These are phyloP conservation scores for Colletotrichum godetiae DNA, from an alignment of 2,329 filamentous ascomycete species.

Conservation along the genomic window DNA sequence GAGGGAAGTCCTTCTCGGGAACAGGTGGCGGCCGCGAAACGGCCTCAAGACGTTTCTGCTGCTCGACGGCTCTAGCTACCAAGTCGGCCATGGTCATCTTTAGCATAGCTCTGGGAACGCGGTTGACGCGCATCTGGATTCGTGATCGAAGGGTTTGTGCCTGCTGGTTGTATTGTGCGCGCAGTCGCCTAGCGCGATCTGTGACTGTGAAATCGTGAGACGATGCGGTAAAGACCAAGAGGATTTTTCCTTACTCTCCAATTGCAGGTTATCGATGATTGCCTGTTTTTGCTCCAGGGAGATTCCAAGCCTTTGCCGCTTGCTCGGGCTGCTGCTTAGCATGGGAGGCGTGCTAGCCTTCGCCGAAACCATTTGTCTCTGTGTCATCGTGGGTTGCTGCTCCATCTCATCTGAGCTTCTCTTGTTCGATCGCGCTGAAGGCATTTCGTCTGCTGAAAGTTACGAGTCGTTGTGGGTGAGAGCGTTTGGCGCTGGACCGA, in stretches of 20 bases:
- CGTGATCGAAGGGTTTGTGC: slow-evolving; percentile 86
- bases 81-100: slow-evolving; percentile 87
- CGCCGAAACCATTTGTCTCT: slow-evolving; percentile 42
- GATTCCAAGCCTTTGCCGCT: slow-evolving; percentile 70
- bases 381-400: slow-evolving; percentile 38
- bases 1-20: slow-evolving; percentile 60
- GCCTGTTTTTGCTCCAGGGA: slow-evolving; percentile 83
- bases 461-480: slow-evolving; percentile 39
- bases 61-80: slow-evolving; percentile 61
- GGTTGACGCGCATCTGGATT: slow-evolving; percentile 92
- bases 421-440: slow-evolving; percentile 55
- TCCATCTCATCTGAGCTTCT: slow-evolving; percentile 41
- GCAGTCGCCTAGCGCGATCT: slow-evolving; percentile 86
- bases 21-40: slow-evolving; percentile 56
- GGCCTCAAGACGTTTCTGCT: slow-evolving; percentile 50
- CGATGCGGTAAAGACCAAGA: slow-evolving; percentile 9
- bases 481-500: slow-evolving; percentile 5
- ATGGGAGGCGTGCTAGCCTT: slow-evolving; percentile 51
- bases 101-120: slow-evolving; percentile 84
- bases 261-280: slow-evolving; percentile 87
- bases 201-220: slow-evolving; percentile 70
- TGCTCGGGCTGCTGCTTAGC: slow-evolving; percentile 68
- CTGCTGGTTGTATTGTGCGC: slow-evolving; percentile 89
- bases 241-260: slow-evolving; percentile 76
- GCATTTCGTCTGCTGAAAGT: slow-evolving; percentile 56